Conservation (phyloP, 177 flowering plant species). For the Vitis hybrid region DNA sequence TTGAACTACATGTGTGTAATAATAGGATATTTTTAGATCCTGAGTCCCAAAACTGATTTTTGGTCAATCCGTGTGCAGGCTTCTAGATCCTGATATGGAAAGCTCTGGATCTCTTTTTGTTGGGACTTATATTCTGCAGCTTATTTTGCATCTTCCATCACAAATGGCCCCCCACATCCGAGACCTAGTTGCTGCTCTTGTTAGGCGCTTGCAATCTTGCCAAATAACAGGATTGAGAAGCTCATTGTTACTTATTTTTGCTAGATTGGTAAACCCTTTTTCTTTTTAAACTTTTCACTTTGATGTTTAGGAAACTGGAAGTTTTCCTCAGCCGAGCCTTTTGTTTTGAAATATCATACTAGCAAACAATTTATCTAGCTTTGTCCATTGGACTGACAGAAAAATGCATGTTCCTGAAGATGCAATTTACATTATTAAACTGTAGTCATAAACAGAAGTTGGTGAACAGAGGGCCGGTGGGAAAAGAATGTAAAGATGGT, state of each 20-base stretch:
- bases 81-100: conserved; percentile 81
- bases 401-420: background rate
- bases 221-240: conserved; percentile 69
- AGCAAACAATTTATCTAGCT: background rate
- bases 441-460: background rate
- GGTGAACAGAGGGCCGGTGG: background rate
- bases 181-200: conserved; percentile 79
- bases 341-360: background rate
- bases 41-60: conserved; percentile 6
- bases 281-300: background rate
- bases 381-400: background rate
- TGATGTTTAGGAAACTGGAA: background rate
- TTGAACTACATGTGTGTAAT: background rate
- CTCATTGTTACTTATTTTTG: conserved; percentile 85
- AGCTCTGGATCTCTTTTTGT: conserved; percentile 96
- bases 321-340: background rate
- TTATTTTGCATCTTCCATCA: conserved; percentile 79
- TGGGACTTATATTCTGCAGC: conserved; percentile 88
- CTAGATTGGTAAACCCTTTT: conserved; percentile 68
- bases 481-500: background rate
- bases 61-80: conserved; percentile 52
- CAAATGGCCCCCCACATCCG: conserved; percentile 77
- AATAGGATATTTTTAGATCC: background rate
- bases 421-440: background rate
- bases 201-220: conserved; percentile 88